phyloP scores from a whole-genome alignment of 1,284 basidiomycete species.

The Heterobasidion parviporum region DNA sequence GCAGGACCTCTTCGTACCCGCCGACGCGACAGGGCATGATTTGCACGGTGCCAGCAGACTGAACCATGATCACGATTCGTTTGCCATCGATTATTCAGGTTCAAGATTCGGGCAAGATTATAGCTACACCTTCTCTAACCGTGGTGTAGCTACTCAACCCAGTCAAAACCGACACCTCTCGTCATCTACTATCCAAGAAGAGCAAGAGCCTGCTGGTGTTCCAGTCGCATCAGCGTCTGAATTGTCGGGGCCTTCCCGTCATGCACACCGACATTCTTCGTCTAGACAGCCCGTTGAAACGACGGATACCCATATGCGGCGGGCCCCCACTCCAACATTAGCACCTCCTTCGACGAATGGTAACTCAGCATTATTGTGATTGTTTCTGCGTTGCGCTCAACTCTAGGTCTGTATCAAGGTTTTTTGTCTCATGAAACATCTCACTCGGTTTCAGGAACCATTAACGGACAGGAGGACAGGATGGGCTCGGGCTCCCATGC shows the following conservation, averaged over 20 bases:
- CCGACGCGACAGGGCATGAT: slow-evolving; percentile 32
- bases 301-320: not conserved
- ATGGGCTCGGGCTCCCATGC: too few species aligned
- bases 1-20: slow-evolving; percentile 64
- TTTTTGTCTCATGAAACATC: slow-evolving; percentile 7
- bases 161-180: slow-evolving; percentile 7
- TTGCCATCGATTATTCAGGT: slow-evolving; percentile 1
- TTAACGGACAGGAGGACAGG: not conserved
- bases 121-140: slow-evolving; percentile 6
- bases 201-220: slow-evolving; percentile 10
- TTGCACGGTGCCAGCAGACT: slow-evolving; percentile 14
- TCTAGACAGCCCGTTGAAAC: not conserved
- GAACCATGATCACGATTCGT: slow-evolving; percentile 19
- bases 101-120: slow-evolving; percentile 10
- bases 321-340: slow-evolving; percentile 13
- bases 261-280: not conserved
- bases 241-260: slow-evolving; percentile 4
- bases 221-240: slow-evolving; percentile 6
- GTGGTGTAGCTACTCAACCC: too few species aligned
- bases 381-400: slow-evolving; percentile 9
- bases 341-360: slow-evolving; percentile 24
- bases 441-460: not conserved
- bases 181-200: slow-evolving; percentile 9
- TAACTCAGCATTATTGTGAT: slow-evolving; percentile 17
- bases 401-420: slow-evolving; percentile 11